Percentiles rank a stretch among this genome's conserved stretches.
phyloP scores from a whole-genome alignment of 768 basidiomycete genomes.

The Paxillus ammoniavirescens region DNA sequence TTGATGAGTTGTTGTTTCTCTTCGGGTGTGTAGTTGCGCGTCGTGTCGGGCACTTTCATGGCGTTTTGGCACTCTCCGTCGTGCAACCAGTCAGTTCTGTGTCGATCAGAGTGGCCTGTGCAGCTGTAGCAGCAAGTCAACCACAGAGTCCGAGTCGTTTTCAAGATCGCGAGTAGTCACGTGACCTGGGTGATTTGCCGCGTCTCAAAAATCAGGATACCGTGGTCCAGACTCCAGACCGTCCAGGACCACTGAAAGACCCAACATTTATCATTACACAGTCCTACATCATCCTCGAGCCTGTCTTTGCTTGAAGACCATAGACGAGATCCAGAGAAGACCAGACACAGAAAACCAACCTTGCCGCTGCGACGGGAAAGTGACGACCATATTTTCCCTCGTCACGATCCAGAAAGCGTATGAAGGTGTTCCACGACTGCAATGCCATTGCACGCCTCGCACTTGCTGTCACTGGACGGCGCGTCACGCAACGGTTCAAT shows the following conservation, averaged over 20 bases:
- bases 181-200: conserved; percentile 2
- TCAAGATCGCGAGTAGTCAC: conserved; percentile 1
- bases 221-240: too few species aligned
- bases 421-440: not conserved
- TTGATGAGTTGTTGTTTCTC: conserved; percentile 74
- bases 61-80: not conserved
- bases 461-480: conserved; percentile 13
- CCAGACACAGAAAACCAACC: too few species aligned
- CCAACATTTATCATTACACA: not conserved
- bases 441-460: conserved; percentile 11
- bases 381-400: not conserved
- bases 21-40: conserved; percentile 51
- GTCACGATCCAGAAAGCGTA: not conserved
- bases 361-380: not conserved
- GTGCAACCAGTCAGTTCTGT: not conserved
- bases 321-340: too few species aligned
- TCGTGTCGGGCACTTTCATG: conserved; percentile 23
- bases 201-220: not conserved
- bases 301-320: not conserved
- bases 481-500: conserved; percentile 14
- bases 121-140: not conserved
- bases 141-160: not conserved
- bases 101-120: not conserved
- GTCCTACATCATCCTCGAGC: not conserved
- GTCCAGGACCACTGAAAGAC: not conserved